Evolutionary conservation across 202 grass and related monocot species (phyloP), one percentile per base, ranked within the genome.

Genomic region (Zizania palustris): DNA sequence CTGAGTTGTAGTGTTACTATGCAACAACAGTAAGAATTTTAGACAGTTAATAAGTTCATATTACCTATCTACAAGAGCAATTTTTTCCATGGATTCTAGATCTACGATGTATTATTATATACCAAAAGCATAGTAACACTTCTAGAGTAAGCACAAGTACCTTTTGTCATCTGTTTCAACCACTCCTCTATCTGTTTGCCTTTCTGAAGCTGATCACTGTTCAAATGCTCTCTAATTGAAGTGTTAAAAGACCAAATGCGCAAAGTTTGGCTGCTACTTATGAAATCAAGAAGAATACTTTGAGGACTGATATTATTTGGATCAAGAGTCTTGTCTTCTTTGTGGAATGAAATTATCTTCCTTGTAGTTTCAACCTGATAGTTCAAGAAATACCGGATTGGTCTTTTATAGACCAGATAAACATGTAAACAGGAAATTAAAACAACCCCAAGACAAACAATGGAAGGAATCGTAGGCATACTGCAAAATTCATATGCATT

Each of bases 281-380:
- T 98, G 79, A 98, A 98, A 73, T 98, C 95, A 65, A 98, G 83
- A 84, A 98, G 95, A 92, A 98, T 91, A 74, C 84, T 85, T 88
- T 98, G 95, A 77, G 91, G 78, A 53, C 80, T 93, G 56, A 89
- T 65, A 79, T 86, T 85, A 86, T 75, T 93, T 63, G 89, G 69
- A 63, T 98, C 91, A 70, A 90, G 60, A 80, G 45, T 88, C 85
- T 98, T 98, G 66, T 98, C 95, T 85, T 98, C 95, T 83, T 98
- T 98, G 64, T 98, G 95, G 76, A 98, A 98, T 71, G 91, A 98
- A 85, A 98, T 94, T 79, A 98, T 98, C 80, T 98, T 98, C 65
- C 87, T 91, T 63, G 88, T 98, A 35, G 95, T 94, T 56, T 97
- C 94, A 61, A 92, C 90, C 94, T 97, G 75, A 75, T 65, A 88